Base-by-base conservation (phyloP, 345 rosid genomes). In the Salix purpurea region DNA sequence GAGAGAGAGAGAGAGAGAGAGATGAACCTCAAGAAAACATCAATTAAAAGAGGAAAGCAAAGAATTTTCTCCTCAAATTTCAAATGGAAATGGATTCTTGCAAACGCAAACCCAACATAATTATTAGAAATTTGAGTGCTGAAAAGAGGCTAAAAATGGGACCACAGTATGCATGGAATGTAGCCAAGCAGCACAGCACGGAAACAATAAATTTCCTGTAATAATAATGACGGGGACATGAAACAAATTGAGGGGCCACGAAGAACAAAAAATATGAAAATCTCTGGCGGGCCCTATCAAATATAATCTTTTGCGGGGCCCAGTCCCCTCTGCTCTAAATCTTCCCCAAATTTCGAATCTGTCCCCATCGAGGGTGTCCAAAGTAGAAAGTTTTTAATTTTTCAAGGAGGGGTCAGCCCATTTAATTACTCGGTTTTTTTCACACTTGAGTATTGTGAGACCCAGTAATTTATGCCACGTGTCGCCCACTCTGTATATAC, bases 281-380 rank as follows among this genome's bases (percentile, higher is more conserved):
- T 36, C 71, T 60, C 37, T 67, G 79, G 72, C 79, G 83, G 85
- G 62, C 61, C 83, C 60, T 0, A 0, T 26, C 6, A 71, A 74
- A 52, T 74, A 70, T 48, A 82, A 79, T 78, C 76, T 78, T 76
- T 46, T 24, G 28, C 7, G 76, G 83, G 85, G 1, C 68, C 81
- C 70, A 7, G 67, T 3, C 11, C 58, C 26, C 12, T 23, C 73
- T 78, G 74, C 69, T 7, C 76, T 15, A n/a, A 82, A 65, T 72
- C 70, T 46, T 71, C 70, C 65, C 74, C 28, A 23, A 50, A 71
- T 79, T 74, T 72, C 80, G 79, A 81, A 82, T 81, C 79, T 74
- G 72, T 78, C 79, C 74, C 70, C 42, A 13, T 36, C 72, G 52
- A 15, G 52, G 52, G 52, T 46, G 18, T 46, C 52, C 19, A 46